Evolutionary conservation across 495 filamentous ascomycete species (phyloP).

Genomic region (Acidomyces sp.): DNA sequence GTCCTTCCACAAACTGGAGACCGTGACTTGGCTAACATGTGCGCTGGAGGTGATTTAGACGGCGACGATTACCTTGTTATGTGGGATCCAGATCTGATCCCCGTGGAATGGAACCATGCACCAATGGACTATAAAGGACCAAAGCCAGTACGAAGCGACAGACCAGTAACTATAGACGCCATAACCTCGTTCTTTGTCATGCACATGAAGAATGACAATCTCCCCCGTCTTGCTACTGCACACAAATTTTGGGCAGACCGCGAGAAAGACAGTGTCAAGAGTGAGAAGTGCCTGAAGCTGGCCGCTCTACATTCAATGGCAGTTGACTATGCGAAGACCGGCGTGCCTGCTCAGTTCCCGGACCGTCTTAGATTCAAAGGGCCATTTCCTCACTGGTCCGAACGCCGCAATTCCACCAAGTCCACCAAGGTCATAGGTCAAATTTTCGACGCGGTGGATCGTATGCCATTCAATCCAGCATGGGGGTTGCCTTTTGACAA

Average conservation of each 20-base stretch:
- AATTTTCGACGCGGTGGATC: slow-evolving; percentile 62
- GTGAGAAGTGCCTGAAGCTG: slow-evolving; percentile 56
- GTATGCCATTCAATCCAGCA: slow-evolving; percentile 54
- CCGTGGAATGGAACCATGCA: slow-evolving; percentile 49
- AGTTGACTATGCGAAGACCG: slow-evolving; percentile 91
- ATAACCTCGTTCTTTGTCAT: slow-evolving; percentile 75
- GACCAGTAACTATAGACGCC: slow-evolving; percentile 51
- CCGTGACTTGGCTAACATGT: slow-evolving; percentile 78
- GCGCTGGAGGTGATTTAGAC: slow-evolving; percentile 89
- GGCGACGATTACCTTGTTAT: slow-evolving; percentile 92
- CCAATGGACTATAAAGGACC: slow-evolving; percentile 62
- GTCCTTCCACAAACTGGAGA: slow-evolving; percentile 80
- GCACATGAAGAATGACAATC: slow-evolving; percentile 84
- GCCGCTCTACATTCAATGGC: slow-evolving; percentile 77
- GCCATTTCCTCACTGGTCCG: slow-evolving; percentile 94
- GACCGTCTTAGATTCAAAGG: slow-evolving; percentile 41
- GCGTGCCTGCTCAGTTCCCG: slow-evolving; percentile 55
- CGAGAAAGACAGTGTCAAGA: slow-evolving; percentile 47
- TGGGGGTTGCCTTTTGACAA: slow-evolving; percentile 61
- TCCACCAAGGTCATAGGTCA: slow-evolving; percentile 67
- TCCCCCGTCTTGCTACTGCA: slow-evolving; percentile 66
- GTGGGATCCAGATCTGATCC: slow-evolving; percentile 72
- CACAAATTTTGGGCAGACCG: slow-evolving; percentile 70
- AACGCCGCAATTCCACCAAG: slow-evolving; percentile 47
- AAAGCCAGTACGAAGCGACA: slow-evolving; percentile 35